These are phyloP conservation scores for Sparassis latifolia DNA, from an alignment of 1,284 basidiomycete genomes.

Conservation along the genomic window DNA sequence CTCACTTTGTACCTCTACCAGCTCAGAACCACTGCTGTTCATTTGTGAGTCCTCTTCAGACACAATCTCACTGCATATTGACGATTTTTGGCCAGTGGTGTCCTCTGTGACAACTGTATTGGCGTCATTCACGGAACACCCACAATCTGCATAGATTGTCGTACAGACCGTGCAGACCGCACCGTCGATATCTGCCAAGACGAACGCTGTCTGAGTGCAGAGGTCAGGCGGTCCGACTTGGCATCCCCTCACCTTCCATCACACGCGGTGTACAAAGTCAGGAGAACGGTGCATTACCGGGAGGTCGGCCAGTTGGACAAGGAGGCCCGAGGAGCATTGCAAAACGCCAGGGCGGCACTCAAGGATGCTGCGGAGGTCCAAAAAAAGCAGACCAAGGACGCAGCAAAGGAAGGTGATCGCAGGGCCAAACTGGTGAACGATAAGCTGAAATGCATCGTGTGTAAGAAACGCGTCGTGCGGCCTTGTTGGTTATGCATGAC, in stretches of 20 bases:
- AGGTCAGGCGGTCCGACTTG: not conserved
- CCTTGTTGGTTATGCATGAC: slow-evolving; percentile 1
- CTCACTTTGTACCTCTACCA: slow-evolving; percentile 9
- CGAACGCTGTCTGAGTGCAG: slow-evolving; percentile 10
- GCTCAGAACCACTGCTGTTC: slow-evolving; percentile 9
- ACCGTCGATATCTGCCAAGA: slow-evolving; percentile 20
- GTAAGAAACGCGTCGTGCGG: not conserved
- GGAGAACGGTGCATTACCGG: not conserved
- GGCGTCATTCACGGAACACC: slow-evolving; percentile 15
- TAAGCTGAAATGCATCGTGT: not conserved
- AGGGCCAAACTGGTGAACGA: too few relatives aligned
- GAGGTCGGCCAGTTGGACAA: not conserved
- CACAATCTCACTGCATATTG: not conserved
- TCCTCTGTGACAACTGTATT: slow-evolving; percentile 18
- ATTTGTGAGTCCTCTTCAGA: not conserved
- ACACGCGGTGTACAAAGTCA: not conserved
- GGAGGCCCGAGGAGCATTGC: not conserved
- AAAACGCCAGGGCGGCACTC: not conserved
- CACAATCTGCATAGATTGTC: slow-evolving; percentile 22
- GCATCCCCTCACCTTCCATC: not conserved
- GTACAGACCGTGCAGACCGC: slow-evolving; percentile 1
- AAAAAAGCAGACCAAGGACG: not conserved
- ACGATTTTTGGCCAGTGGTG: slow-evolving; percentile 9
- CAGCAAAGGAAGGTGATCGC: not conserved
- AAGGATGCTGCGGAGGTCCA: not conserved